Conservation (phyloP, 495 filamentous ascomycete species). For the Aspergillus asperescens region DNA sequence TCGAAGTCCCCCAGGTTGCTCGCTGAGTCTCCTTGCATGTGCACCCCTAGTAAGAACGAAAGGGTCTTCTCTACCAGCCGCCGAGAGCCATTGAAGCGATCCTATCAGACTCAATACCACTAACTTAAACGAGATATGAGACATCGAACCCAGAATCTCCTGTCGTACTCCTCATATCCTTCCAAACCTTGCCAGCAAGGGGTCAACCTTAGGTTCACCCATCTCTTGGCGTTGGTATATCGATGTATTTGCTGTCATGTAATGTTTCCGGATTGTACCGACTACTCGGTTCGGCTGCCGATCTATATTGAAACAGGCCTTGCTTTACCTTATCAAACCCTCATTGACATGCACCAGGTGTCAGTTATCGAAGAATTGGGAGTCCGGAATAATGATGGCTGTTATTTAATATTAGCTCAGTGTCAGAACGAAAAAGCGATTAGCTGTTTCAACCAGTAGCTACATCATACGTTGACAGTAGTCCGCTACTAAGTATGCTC, state of each 20-base stretch:
- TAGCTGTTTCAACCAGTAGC: not conserved
- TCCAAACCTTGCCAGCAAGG: slow-evolving; percentile 12
- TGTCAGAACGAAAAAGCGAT: not conserved
- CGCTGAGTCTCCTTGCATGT: slow-evolving; percentile 18
- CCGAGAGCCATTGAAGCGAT: not conserved
- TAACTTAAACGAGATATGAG: slow-evolving; percentile 6
- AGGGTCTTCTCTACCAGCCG: not conserved
- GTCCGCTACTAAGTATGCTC: too few relatives aligned
- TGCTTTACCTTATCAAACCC: not conserved
- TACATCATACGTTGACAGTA: not conserved
- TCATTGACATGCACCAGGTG: not conserved
- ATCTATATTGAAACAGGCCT: not conserved
- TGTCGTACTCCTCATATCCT: slow-evolving; percentile 7
- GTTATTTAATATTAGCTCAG: not conserved
- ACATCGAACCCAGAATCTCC: slow-evolving; percentile 4
- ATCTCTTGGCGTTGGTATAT: not conserved
- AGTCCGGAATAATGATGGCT: too few relatives aligned
- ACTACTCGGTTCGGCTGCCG: slow-evolving; percentile 3
- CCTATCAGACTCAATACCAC: not conserved
- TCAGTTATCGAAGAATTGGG: too few relatives aligned
- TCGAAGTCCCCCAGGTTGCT: not conserved
- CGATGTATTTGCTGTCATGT: not conserved
- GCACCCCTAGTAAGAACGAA: slow-evolving; percentile 5
- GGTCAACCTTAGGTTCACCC: not conserved
- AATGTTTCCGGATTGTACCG: too few relatives aligned